Evolutionary conservation across 1,284 basidiomycete species (phyloP).

Genomic region (Apiotrichum sp.): DNA sequence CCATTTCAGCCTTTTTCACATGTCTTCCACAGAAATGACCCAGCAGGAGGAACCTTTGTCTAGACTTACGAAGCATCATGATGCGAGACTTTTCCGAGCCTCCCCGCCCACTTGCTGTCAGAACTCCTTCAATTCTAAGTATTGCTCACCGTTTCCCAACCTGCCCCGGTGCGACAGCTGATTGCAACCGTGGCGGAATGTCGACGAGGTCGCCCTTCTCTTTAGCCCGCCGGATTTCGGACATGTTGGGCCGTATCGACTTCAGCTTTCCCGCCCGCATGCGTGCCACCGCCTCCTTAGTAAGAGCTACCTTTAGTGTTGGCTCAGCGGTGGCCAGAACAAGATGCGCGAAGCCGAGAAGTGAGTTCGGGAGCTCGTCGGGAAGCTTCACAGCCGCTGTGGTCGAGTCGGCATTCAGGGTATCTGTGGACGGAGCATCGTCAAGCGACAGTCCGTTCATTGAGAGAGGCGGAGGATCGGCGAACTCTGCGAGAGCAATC

Average conservation of each 20-base stretch:
- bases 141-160: conserved; percentile 22
- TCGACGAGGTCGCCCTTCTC: conserved; percentile 50
- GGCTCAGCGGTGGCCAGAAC: conserved; percentile 46
- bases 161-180: conserved; percentile 58
- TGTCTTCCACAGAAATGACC: too few relatives aligned
- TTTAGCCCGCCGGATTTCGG: conserved; percentile 27
- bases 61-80: conserved; percentile 58
- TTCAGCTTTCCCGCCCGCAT: conserved; percentile 34
- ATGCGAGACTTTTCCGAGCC: conserved; percentile 60
- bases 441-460: conserved; percentile 16
- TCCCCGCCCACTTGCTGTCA: conserved; percentile 49
- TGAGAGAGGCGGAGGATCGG: conserved; percentile 56
- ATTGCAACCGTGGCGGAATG: conserved; percentile 62
- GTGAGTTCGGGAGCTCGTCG: conserved; percentile 29
- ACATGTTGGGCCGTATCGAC: conserved; percentile 33
- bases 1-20: too few relatives aligned
- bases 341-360: conserved; percentile 44
- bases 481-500: conserved; percentile 54
- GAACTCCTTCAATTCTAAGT: conserved; percentile 8
- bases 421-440: conserved; percentile 9
- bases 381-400: conserved; percentile 14
- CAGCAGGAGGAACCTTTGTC: too few relatives aligned
- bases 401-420: conserved; percentile 9
- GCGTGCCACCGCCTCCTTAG: conserved; percentile 33
- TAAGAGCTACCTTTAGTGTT: conserved; percentile 41